Percentiles rank a stretch among this genome's conserved stretches.
phyloP scores from a whole-genome alignment of 768 basidiomycete species.

The Podaxis pistillaris region DNA sequence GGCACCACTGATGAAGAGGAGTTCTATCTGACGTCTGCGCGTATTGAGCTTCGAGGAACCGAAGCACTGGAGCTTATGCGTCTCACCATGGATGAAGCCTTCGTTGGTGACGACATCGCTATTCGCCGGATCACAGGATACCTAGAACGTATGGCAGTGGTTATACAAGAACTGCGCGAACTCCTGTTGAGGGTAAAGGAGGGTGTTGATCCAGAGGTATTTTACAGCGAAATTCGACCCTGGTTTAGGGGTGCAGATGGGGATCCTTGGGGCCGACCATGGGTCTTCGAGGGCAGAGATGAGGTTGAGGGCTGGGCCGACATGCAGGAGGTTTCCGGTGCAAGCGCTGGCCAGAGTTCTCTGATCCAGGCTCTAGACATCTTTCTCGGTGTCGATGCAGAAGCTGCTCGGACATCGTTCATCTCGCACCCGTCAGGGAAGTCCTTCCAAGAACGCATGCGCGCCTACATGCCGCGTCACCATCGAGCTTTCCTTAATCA shows the following conservation, averaged over 20 bases:
- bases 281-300: constrained; percentile 63
- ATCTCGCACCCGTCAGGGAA: constrained; percentile 18
- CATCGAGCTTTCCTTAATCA: constrained; percentile 78
- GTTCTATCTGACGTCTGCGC: constrained; percentile 84
- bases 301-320: constrained; percentile 38
- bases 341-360: constrained; percentile 81
- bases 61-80: constrained; percentile 86
- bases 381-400: constrained; percentile 62
- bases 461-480: constrained; percentile 78
- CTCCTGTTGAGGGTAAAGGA: constrained; percentile 65
- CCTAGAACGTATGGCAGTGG: constrained; percentile 56
- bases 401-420: background rate
- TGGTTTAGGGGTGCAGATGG: constrained; percentile 80
- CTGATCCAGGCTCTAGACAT: constrained; percentile 73
- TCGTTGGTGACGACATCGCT: constrained; percentile 70
- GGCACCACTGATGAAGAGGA: constrained; percentile 76
- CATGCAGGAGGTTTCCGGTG: constrained; percentile 66
- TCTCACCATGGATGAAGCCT: constrained; percentile 82
- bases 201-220: constrained; percentile 70
- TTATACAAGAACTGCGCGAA: constrained; percentile 61
- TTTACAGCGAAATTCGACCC: constrained; percentile 71
- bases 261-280: constrained; percentile 34
- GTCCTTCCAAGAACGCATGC: constrained; percentile 70
- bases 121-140: constrained; percentile 62
- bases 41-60: constrained; percentile 85